phyloP scores from a whole-genome alignment of 257 asterid genomes.

The Penstemon eatonii region DNA sequence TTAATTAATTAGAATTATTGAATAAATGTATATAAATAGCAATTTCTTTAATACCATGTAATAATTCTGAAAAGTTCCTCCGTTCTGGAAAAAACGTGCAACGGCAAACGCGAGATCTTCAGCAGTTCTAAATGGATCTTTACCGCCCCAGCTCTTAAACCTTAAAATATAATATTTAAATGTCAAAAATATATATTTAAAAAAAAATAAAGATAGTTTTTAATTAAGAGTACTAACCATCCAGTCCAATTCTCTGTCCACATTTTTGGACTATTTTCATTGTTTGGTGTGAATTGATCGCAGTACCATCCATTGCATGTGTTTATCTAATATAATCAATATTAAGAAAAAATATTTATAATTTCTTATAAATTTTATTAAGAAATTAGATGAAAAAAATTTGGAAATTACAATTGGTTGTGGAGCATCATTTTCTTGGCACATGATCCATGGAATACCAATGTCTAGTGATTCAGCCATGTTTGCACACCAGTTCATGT shows the following conservation, averaged over 20 bases:
- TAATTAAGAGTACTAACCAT: slow-evolving; percentile 34
- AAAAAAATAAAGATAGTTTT: background rate
- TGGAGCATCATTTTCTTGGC: slow-evolving; percentile 58
- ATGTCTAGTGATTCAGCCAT: slow-evolving; percentile 44
- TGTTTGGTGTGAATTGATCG: slow-evolving; percentile 41
- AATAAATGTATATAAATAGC: background rate
- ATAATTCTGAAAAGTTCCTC: slow-evolving; percentile 58
- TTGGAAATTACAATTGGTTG: slow-evolving; percentile 35
- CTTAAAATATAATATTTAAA: background rate
- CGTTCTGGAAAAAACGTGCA: slow-evolving; percentile 50
- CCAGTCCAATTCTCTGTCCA: slow-evolving; percentile 78
- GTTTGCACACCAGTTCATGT: slow-evolving; percentile 47
- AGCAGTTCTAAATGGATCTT: slow-evolving; percentile 44
- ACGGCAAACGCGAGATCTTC: slow-evolving; percentile 56
- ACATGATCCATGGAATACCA: slow-evolving; percentile 66
- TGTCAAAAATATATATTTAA: background rate
- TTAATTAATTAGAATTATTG: background rate
- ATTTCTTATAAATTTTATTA: background rate
- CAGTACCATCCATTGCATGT: slow-evolving; percentile 61
- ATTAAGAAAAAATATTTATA: background rate
- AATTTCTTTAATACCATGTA: slow-evolving; percentile 40
- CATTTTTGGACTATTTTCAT: slow-evolving; percentile 48
- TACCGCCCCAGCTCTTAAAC: slow-evolving; percentile 59
- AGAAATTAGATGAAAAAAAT: background rate
- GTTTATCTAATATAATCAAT: slow-evolving; percentile 31